Percentiles rank a stretch among this genome's conserved stretches.
Evolutionary conservation across 768 basidiomycete genomes (phyloP).

Genomic region (Russula virescens): DNA sequence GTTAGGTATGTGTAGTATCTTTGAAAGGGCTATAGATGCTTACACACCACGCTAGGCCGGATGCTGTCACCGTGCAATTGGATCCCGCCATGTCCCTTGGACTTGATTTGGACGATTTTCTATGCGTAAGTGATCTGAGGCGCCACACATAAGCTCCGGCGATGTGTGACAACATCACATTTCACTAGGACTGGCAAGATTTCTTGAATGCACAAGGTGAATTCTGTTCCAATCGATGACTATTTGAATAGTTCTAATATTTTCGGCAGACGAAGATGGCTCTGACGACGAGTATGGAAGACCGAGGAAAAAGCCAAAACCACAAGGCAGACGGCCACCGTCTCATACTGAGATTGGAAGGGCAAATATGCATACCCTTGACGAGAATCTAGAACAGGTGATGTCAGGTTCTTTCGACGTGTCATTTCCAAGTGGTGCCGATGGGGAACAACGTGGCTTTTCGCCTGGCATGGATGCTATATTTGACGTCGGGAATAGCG

Average conservation of each 20-base stretch:
- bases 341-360: conserved; percentile 42
- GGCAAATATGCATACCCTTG: conserved; percentile 56
- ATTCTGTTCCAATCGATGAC: background rate
- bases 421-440: conserved; percentile 43
- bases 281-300: conserved; percentile 47
- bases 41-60: conserved; percentile 26
- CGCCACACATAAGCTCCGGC: background rate
- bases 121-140: conserved; percentile 16
- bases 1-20: conserved; percentile 43
- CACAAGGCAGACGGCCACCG: conserved; percentile 29
- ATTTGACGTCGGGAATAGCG: conserved; percentile 41
- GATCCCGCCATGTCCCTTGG: conserved; percentile 27
- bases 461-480: conserved; percentile 51
- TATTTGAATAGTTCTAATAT: background rate
- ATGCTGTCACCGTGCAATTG: conserved; percentile 31
- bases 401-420: conserved; percentile 60
- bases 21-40: background rate
- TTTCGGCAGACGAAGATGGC: conserved; percentile 29
- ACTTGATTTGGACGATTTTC: conserved; percentile 27
- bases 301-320: conserved; percentile 29
- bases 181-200: conserved; percentile 19
- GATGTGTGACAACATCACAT: background rate
- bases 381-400: conserved; percentile 64
- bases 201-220: conserved; percentile 19
- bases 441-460: conserved; percentile 36